These are phyloP conservation scores for Phytophthora pini DNA, from an alignment of 352 stramenopile species.

Conservation along the genomic window DNA sequence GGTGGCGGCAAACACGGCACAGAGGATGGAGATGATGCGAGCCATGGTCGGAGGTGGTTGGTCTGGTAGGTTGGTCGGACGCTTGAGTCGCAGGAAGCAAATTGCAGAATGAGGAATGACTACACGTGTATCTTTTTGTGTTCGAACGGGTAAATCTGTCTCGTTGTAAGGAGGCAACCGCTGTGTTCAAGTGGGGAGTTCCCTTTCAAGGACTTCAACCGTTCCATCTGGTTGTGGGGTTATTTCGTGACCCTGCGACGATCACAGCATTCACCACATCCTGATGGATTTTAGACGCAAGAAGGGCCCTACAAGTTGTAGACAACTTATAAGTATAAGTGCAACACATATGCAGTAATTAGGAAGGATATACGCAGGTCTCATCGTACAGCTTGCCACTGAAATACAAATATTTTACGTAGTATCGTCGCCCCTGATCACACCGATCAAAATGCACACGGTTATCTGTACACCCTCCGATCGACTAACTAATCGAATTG, in stretches of 20 bases:
- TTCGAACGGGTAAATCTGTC: background rate
- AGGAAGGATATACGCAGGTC: too few species aligned
- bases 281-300: background rate
- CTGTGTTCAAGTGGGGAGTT: background rate
- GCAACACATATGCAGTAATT: too few species aligned
- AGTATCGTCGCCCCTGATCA: too few species aligned
- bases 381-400: too few species aligned
- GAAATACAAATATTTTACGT: too few species aligned
- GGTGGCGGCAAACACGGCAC: conserved; percentile 12
- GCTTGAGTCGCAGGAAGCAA: conserved; percentile 24
- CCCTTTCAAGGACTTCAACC: background rate
- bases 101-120: conserved; percentile 9
- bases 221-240: conserved; percentile 3
- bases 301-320: too few species aligned
- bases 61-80: background rate
- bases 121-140: too few species aligned
- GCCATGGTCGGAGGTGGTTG: conserved; percentile 15
- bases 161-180: background rate
- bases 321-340: too few species aligned
- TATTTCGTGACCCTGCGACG: conserved; percentile 4
- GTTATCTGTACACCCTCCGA: too few species aligned
- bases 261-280: conserved; percentile 1
- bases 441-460: too few species aligned
- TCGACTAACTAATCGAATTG: too few species aligned
- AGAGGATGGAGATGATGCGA: conserved; percentile 22